These are phyloP conservation scores for Solanum chiquidenum DNA, from an alignment of 257 asterid genomes.

Conservation along the genomic window DNA sequence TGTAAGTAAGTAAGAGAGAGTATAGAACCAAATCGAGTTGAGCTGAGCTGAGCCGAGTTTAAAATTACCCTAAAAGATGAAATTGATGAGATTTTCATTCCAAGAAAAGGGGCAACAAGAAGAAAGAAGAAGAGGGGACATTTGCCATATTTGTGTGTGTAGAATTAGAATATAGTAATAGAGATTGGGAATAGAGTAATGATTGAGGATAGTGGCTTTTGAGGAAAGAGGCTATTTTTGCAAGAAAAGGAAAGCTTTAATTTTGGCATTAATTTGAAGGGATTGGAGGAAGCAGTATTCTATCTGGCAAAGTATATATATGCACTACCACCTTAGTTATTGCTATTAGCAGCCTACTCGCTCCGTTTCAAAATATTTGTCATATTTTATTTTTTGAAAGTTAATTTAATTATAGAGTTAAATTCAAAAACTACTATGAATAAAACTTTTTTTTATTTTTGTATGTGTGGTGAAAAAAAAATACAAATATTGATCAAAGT, in stretches of 20 bases:
- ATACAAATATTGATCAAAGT: neutral
- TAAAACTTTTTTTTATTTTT: too few species aligned
- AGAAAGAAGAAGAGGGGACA: neutral
- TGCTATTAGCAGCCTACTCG: neutral
- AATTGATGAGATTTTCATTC: neutral
- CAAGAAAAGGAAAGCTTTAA: neutral
- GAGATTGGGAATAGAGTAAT: neutral
- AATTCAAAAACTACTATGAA: neutral
- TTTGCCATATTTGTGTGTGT: neutral
- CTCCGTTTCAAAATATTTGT: neutral
- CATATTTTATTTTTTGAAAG: neutral
- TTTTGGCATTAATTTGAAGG: neutral
- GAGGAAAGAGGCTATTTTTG: neutral
- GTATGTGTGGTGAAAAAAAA: neutral
- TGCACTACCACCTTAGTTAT: neutral
- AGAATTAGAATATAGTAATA: neutral
- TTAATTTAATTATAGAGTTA: neutral
- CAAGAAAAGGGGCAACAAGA: neutral
- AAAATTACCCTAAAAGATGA: neutral
- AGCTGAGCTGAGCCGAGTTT: neutral
- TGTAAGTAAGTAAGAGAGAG: neutral
- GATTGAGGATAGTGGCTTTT: neutral
- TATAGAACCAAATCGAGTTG: neutral
- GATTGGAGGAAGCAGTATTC: neutral
- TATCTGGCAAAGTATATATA: neutral